phyloP scores from a whole-genome alignment of 2,329 filamentous ascomycete species.

The Coccinonectria pachysandricola region DNA sequence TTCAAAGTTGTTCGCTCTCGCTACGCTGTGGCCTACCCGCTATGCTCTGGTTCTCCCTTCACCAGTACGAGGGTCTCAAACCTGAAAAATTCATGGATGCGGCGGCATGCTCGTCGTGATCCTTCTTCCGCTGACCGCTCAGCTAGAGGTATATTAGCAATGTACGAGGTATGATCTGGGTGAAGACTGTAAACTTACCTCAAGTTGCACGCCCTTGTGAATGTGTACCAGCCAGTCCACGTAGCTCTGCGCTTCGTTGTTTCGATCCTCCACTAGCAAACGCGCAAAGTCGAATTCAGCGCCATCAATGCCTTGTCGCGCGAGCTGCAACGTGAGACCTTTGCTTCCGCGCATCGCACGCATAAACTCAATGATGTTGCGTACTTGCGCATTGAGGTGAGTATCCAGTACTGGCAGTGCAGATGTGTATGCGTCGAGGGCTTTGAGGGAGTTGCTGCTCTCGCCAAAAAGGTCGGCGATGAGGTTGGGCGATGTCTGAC shows the following conservation, averaged over 20 bases:
- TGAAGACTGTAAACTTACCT: slow-evolving; percentile 41
- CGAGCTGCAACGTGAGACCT: slow-evolving; percentile 79
- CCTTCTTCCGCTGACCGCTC: slow-evolving; percentile 61
- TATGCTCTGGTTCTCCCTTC: slow-evolving; percentile 12
- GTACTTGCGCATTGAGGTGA: slow-evolving; percentile 86
- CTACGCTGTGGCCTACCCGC: slow-evolving; percentile 3
- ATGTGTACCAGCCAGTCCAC: slow-evolving; percentile 97
- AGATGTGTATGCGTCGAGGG: slow-evolving; percentile 71
- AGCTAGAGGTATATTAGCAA: slow-evolving; percentile 33
- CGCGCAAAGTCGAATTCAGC: slow-evolving; percentile 95
- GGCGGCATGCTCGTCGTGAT: slow-evolving; percentile 40
- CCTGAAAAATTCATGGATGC: slow-evolving; percentile 46
- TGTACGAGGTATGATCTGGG: slow-evolving; percentile 1
- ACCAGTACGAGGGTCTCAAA: slow-evolving; percentile 51
- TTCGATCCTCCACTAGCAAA: slow-evolving; percentile 83
- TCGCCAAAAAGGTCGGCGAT: slow-evolving; percentile 83
- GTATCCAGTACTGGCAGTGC: slow-evolving; percentile 78
- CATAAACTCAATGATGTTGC: slow-evolving; percentile 86
- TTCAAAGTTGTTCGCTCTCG: slow-evolving; percentile 7
- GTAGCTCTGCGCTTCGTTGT: slow-evolving; percentile 96
- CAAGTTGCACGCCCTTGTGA: slow-evolving; percentile 84
- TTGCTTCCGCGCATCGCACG: slow-evolving; percentile 74
- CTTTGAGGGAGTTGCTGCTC: slow-evolving; percentile 56
- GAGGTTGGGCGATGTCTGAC: slow-evolving; percentile 84
- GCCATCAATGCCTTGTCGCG: slow-evolving; percentile 84